Conservation (phyloP, 805 yeast genomes). For the Yarrowia divulgata region DNA sequence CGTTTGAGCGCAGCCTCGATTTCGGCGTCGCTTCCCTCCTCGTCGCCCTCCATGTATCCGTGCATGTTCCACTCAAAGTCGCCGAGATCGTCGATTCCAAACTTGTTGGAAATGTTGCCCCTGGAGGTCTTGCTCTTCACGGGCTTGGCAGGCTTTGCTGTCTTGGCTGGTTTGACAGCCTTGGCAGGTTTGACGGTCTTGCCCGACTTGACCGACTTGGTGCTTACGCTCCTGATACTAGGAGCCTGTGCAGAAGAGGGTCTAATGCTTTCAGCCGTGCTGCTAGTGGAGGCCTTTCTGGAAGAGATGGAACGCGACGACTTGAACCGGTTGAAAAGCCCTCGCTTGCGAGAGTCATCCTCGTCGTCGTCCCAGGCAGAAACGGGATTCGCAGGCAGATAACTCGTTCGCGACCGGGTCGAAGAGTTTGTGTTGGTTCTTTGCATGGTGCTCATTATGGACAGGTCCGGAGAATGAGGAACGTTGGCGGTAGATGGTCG, state of each 20-base stretch:
- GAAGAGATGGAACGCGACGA: background rate
- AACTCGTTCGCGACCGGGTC: background rate
- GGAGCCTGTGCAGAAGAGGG: background rate
- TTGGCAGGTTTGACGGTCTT: background rate
- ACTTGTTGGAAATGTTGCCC: conserved; percentile 1
- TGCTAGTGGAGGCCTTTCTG: background rate
- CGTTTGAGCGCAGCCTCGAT: conserved; percentile 14
- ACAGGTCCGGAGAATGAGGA: background rate
- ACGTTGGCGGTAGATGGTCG: background rate
- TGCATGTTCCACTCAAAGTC: conserved; percentile 21
- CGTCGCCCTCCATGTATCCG: conserved; percentile 32
- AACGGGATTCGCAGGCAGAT: conserved; percentile 8
- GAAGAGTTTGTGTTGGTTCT: conserved; percentile 13
- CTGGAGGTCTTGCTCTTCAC: background rate
- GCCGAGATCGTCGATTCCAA: conserved; percentile 7
- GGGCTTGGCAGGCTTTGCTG: background rate
- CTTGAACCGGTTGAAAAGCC: conserved; percentile 11
- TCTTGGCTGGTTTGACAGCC: background rate
- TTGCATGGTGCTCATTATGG: background rate
- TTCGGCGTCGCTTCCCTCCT: conserved; percentile 15
- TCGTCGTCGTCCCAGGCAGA: conserved; percentile 33
- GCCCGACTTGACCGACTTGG: background rate
- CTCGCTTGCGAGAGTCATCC: background rate
- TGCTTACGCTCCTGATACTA: background rate
- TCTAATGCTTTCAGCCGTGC: too few species aligned